Evolutionary conservation across 2,329 filamentous ascomycete genomes (phyloP), one percentile per base, ranked within the genome.

Genomic region (Colletotrichum musae): DNA sequence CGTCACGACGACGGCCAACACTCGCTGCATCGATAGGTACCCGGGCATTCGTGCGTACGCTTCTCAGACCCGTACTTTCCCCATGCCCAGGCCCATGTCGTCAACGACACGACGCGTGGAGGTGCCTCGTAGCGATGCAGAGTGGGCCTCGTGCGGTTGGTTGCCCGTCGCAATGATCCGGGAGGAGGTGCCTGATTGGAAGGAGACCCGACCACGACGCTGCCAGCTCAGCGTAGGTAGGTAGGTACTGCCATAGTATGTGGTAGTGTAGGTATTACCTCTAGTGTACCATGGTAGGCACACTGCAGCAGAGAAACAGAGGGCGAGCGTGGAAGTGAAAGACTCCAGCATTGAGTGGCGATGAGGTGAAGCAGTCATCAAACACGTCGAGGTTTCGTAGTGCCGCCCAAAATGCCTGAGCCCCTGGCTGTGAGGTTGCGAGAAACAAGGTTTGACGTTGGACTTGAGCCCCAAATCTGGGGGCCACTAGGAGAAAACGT

Each of bases 281-380:
- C 21, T 24, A 24, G 21, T 24, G 21, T 36, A 36, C 32, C 32
- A 36, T 36, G 32, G 32, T 36, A 10, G 32, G 32, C 32, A 36
- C 32, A 36, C 32, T 24, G 5, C 41, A 43, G 41, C 10, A 43
- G 13, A 16, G 13, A 43, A n/a, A 15, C 10, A 15, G 41, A 15
- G 41, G 41, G 41, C 39, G 15, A 60, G 47, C 36, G 36, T 62
- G 68, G 58, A 58, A 41, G 65, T 70, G 70, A 74, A 74, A 57
- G 10, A 10, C 7, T 36, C 2, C 32, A 36, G 75, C 73, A 74
- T 74, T 66, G 69, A 70, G 74, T 70, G 72, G 73, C 70, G 71
- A 75, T 69, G 77, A 72, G 72, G 74, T 85, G 83, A 85, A 79
- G 83, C 83, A 85, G 73, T 79, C 74, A 79, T 85, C 83, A 78